Evolutionary conservation across 441 rosid genomes (phyloP), one percentile per base, ranked within the genome.

Genomic region (Brassica balearica): DNA sequence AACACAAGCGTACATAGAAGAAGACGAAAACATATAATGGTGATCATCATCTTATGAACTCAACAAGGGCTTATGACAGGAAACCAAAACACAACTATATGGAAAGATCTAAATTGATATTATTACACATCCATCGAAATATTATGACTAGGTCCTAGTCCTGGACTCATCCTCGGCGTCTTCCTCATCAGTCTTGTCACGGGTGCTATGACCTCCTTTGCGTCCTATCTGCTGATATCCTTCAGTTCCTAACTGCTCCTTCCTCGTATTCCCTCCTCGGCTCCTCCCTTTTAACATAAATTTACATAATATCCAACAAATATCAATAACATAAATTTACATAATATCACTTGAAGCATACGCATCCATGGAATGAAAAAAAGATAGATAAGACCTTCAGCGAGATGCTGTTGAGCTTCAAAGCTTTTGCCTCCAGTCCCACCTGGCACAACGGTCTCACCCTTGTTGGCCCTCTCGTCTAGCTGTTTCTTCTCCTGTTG

Each of bases 341-440:
- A 56, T 4, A 36, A 34, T 5, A 58, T 10, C 27, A 68, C 12
- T 12, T 62, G 20, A 19, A 12, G 17, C n/a, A 9, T 14, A 81
- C 12, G 55, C 3, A 43, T 6, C 20, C 2, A 58, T 41, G 5
- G 43, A 67, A n/a, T n/a, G 11, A 58, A 3, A 64, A 29, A 29
- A 29, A 29, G 8, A 62, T 9, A 83, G 32, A 17, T 3, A 51
- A 36, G 6, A 83, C 93, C 93, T 87, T 91, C 87, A 32, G 96
- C 90, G 1, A 91, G 87, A 81, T 87, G 86, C 12, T 85, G 88
- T 69, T 89, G 93, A 53, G 96, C 96, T 76, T 88, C 92, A 0
- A 88, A 86, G 86, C 92, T 91, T 65, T 86, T 89, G 56, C 95
- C 92, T 0, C 95, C 88, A 0, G 93, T 89, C 9, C 93, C 95